Evolutionary conservation across 345 rosid species (phyloP), one percentile per base, ranked within the genome.

Genomic region (Melaleuca quinquenervia): DNA sequence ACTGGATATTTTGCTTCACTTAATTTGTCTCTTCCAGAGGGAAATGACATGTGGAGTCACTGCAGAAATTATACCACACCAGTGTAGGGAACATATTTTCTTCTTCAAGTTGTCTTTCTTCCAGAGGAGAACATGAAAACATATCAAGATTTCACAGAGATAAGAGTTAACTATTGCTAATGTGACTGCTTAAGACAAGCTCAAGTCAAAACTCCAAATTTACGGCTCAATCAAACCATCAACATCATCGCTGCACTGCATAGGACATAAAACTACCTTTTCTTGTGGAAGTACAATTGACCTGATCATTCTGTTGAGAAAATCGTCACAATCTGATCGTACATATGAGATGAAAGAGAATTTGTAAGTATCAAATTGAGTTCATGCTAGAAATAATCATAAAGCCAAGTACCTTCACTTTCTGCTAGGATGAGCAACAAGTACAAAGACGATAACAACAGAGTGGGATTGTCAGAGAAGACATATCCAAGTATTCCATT

Each of bases 401-500:
- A 78, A 20, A 82, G 44, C 49, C 84, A 54, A 45, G 64, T 93
- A 94, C 96, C 96, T 91, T 91, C 87, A 86, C 83, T 92, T 86
- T 92, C 95, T 36, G 90, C 88, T 80, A 92, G 82, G 84, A 90
- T 87, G 82, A 93, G 89, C 86, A 93, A 88, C 84, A 94, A 84
- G 88, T 89, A 91, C 29, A 92, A 85, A 51, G 95, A 91, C 50
- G 90, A 93, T 44, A 94, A 87, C 55, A 89, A 83, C 85, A 92
- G 83, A 84, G 70, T 83, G 26, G 89, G 92, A 87, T 93, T 89
- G 52, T 91, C 92, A 62, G 94, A 94, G 78, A 88, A 90, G 75
- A 91, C 83, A 83, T 83, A 86, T 36, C 89, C 76, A 18, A 94
- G 85, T 74, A 92, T 90, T 84, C 93, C 93, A 60, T 51, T 85